Evolutionary conservation across 2,329 filamentous ascomycete species (phyloP).

Genomic region (Ceratocystis huliohia): DNA sequence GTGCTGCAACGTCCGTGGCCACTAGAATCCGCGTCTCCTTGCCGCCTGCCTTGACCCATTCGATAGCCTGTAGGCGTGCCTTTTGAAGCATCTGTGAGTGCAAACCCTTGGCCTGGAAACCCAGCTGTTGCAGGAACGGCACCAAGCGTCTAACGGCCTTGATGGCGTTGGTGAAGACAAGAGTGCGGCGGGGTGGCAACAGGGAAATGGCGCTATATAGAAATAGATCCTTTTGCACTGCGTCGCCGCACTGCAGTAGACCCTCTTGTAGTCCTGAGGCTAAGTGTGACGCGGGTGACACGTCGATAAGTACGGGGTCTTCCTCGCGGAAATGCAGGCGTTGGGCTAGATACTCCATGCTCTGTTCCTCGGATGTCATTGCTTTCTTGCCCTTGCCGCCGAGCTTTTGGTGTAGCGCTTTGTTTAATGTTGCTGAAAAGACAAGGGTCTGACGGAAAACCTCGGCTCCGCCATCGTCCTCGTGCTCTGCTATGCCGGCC

Average conservation of each 20-base stretch:
- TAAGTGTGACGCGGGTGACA: constrained; percentile 82
- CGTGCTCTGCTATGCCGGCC: constrained; percentile 37
- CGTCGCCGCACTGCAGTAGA: constrained; percentile 69
- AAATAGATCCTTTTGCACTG: constrained; percentile 94
- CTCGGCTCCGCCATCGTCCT: constrained; percentile 36
- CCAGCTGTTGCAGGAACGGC: constrained; percentile 71
- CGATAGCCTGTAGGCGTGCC: constrained; percentile 80
- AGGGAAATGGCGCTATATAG: constrained; percentile 79
- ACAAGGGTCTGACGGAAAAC: constrained; percentile 70
- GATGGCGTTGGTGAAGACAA: constrained; percentile 95
- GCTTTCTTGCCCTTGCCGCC: constrained; percentile 54
- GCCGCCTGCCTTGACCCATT: constrained; percentile 65
- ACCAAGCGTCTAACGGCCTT: constrained; percentile 76
- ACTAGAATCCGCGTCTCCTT: constrained; percentile 56
- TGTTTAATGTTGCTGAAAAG: constrained; percentile 93
- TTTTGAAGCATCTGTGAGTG: constrained; percentile 96
- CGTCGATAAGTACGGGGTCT: constrained; percentile 80
- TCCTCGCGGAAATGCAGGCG: constrained; percentile 78
- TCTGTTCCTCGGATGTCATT: constrained; percentile 53
- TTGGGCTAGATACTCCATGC: constrained; percentile 59
- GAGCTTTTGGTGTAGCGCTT: constrained; percentile 79
- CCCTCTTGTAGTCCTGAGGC: constrained; percentile 75
- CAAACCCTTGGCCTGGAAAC: constrained; percentile 61
- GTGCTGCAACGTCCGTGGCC: constrained; percentile 84
- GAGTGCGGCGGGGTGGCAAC: constrained; percentile 64